phyloP scores from a whole-genome alignment of 148 eudicot genomes.

The Euryodendron excelsum region DNA sequence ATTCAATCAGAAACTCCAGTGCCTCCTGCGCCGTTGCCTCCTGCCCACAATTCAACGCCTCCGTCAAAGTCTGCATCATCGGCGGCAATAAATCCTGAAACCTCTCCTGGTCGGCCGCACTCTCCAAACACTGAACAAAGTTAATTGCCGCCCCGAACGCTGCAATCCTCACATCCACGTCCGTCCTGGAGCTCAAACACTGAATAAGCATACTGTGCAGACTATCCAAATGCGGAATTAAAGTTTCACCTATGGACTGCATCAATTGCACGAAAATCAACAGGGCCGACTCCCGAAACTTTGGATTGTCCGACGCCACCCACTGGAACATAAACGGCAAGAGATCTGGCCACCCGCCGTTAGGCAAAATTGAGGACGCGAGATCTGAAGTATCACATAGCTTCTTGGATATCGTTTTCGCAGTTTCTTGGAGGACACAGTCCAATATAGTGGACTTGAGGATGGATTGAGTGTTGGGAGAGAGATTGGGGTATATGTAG shows the following conservation, averaged over 20 bases:
- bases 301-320: conserved; percentile 48
- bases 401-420: conserved; percentile 59
- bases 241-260: conserved; percentile 58
- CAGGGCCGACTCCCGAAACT: conserved; percentile 64
- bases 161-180: conserved; percentile 64
- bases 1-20: conserved; percentile 64
- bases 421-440: conserved; percentile 46
- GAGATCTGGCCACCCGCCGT: conserved; percentile 64
- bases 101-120: conserved; percentile 53
- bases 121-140: conserved; percentile 66
- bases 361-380: conserved; percentile 61
- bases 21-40: conserved; percentile 92
- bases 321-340: conserved; percentile 82
- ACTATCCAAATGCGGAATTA: conserved; percentile 47
- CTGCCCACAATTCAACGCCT: conserved; percentile 61
- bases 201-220: conserved; percentile 60
- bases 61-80: conserved; percentile 76
- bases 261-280: conserved; percentile 65
- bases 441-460: conserved; percentile 48
- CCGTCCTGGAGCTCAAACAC: conserved; percentile 31
- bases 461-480: conserved; percentile 41
- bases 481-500: conserved; percentile 37
- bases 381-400: conserved; percentile 74
- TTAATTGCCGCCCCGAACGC: conserved; percentile 60
- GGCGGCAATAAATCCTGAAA: conserved; percentile 79